These are phyloP conservation scores for Metrosideros polymorpha DNA, from an alignment of 441 rosid genomes.

Conservation along the genomic window DNA sequence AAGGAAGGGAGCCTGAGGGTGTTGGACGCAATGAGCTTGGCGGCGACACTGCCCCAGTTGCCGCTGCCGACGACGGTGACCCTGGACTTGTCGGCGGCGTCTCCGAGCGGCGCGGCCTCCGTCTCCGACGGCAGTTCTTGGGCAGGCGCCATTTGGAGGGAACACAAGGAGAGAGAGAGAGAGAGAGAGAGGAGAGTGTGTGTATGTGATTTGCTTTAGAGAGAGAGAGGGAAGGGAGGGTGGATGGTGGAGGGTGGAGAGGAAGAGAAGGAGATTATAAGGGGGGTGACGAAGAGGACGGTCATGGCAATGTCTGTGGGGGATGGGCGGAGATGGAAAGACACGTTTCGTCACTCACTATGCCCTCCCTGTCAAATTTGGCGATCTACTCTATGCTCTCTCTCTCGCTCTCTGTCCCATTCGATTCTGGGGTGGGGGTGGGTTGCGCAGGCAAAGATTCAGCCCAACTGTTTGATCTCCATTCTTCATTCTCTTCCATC, in stretches of 20 bases:
- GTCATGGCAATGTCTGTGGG: slow-evolving; percentile 19
- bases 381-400: slow-evolving; percentile 46
- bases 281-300: slow-evolving; percentile 13
- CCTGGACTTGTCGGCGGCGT: slow-evolving; percentile 26
- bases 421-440: background rate
- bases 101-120: background rate
- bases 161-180: slow-evolving; percentile 30
- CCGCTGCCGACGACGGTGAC: slow-evolving; percentile 96
- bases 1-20: slow-evolving; percentile 63
- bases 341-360: slow-evolving; percentile 24
- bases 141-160: slow-evolving; percentile 4
- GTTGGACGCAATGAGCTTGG: slow-evolving; percentile 92
- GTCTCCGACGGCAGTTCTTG: background rate
- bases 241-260: background rate
- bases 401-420: background rate
- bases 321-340: slow-evolving; percentile 32
- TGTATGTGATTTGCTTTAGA: background rate
- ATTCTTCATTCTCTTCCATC: background rate
- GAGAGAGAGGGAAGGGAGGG: background rate
- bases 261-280: slow-evolving; percentile 10
- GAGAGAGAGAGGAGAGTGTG: background rate
- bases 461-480: background rate
- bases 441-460: background rate
- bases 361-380: slow-evolving; percentile 14
- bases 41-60: slow-evolving; percentile 97